These are phyloP conservation scores for Calonectria pseudoturangicola DNA, from an alignment of 2,329 filamentous ascomycete species.

Conservation along the genomic window DNA sequence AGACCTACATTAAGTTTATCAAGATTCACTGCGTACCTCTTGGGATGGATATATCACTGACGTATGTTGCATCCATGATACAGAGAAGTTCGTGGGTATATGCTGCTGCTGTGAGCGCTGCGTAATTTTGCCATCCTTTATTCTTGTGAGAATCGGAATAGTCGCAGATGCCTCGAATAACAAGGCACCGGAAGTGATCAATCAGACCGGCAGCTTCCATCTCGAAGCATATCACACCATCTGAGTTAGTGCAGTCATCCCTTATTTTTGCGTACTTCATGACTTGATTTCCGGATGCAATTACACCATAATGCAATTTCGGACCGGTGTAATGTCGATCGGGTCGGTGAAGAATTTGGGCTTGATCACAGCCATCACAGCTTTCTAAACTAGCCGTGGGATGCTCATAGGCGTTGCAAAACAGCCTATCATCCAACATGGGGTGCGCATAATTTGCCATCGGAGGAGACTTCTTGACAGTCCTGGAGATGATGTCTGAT, in stretches of 20 bases:
- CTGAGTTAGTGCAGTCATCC: conserved; percentile 53
- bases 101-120: conserved; percentile 3
- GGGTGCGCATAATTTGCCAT: neutral
- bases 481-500: neutral
- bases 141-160: conserved; percentile 27
- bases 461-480: neutral
- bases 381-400: too few relatives aligned
- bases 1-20: too few relatives aligned
- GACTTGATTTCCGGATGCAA: neutral
- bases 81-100: neutral
- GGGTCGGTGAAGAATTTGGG: neutral
- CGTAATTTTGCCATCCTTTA: conserved; percentile 16
- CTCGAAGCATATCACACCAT: conserved; percentile 52
- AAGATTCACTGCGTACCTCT: too few relatives aligned
- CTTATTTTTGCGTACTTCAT: neutral
- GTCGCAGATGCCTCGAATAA: conserved; percentile 53
- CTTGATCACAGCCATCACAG: neutral
- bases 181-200: conserved; percentile 56
- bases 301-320: neutral
- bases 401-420: neutral
- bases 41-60: too few relatives aligned
- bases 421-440: neutral
- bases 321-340: neutral
- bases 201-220: conserved; percentile 58
- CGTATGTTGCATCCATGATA: neutral